Evolutionary conservation across 768 basidiomycete genomes (phyloP), one percentile per base, ranked within the genome.

Genomic region (Lanmaoa rubissima): DNA sequence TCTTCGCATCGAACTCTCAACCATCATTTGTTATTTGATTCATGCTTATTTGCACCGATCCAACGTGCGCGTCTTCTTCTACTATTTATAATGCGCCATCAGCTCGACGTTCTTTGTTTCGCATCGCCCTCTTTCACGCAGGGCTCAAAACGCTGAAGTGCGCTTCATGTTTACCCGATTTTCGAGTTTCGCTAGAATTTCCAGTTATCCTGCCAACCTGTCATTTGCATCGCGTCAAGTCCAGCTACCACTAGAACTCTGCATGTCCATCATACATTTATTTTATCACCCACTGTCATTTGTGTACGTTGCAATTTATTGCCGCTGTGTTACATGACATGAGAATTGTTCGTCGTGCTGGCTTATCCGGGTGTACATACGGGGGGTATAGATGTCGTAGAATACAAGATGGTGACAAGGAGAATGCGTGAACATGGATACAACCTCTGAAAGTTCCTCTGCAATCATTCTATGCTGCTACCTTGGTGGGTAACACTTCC

Each of bases 41-140:
- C 66, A 62, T 70, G 69, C 69, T 70, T 65, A 70, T 70, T 70
- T 70, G 68, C 66, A 70, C 57, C 28, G 55, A 72, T 72, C 65
- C 67, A 69, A 66, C 34, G 61, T 64, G 54, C 44, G 19, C 59
- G 62, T 62, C 21, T 64, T 70, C 64, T 72, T 51, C 40, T 43
- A 48, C 45, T n/a, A 70, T 70, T 70, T 72, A 70, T 44, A 51
- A 40, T 65, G 62, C 62, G 39, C 60, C 53, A 67, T 69, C 65
- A 61, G 60, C 63, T 48, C 55, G 52, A 64, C 57, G 47, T 50
- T 65, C 60, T 32, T 67, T 61, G 62, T 61, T 65, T 48, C 49
- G 21, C 54, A 55, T 55, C 14, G 53, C 59, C 66, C 62, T 56
- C 40, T 49, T 54, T 62, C 17, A 52, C 38, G 53, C 53, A 55